Evolutionary conservation across 108 stramenopile genomes (phyloP).

Genomic region (Stephanodiscus minutulus): DNA sequence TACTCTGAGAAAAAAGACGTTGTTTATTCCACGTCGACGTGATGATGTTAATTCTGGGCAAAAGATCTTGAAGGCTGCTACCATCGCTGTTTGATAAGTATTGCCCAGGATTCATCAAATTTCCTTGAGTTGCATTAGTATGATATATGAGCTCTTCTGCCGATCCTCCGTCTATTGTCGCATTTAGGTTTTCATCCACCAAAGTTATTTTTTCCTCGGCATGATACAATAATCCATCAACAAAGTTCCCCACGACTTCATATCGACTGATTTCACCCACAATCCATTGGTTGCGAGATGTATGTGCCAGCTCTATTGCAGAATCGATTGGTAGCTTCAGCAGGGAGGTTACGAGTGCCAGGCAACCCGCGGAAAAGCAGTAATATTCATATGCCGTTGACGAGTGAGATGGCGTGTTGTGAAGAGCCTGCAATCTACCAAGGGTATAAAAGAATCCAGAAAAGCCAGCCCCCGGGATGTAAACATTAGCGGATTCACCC

Average conservation of each 20-base stretch:
- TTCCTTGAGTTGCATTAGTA: neutral
- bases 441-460: conserved; percentile 77
- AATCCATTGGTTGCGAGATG: conserved; percentile 53
- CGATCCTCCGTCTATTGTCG: neutral
- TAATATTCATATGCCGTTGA: conserved; percentile 29
- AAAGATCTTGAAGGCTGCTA: conserved; percentile 1
- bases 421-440: conserved; percentile 51
- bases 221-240: conserved; percentile 52
- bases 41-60: conserved; percentile 42
- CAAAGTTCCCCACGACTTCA: conserved; percentile 59
- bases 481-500: conserved; percentile 20
- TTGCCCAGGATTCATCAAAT: neutral
- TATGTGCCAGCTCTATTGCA: conserved; percentile 45
- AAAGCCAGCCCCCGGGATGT: conserved; percentile 76
- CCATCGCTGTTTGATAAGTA: neutral
- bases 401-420: conserved; percentile 7
- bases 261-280: conserved; percentile 55
- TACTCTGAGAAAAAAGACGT: conserved; percentile 11
- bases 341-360: conserved; percentile 58
- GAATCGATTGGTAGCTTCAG: conserved; percentile 33
- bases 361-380: conserved; percentile 77
- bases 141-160: neutral
- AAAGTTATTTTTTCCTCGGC: neutral
- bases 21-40: conserved; percentile 34
- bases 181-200: neutral